Base-by-base conservation (phyloP, 257 asterid genomes). In the Ajuga chamaepitys region DNA sequence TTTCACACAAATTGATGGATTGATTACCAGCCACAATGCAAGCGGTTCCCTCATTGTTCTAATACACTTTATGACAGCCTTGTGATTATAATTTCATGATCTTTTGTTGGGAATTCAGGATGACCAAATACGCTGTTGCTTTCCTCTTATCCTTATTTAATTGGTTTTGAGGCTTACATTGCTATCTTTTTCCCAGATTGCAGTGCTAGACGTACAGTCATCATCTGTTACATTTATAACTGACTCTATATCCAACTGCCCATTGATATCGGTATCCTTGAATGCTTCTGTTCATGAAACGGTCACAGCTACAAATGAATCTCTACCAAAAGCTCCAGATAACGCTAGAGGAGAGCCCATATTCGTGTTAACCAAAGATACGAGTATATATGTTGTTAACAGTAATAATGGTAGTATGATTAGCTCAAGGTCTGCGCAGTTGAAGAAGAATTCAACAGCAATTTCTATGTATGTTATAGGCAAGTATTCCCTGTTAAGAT, bases 401-500 rank as follows among this genome's bases (percentile, higher is more conserved):
- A 77, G 86, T 67, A 75, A 57, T 60, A 80, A 48, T 56, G 91
- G 94, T 58, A 78, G 80, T 70, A 51, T 75, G 63, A 72, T 82
- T 74, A 66, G 77, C 81, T 78, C 94, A 68, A 71, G 64, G 64
- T 87, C 91, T 51, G 40, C 75, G 63, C 82, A 74, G 66, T 78
- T 82, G 73, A 88, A 81, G 85, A 86, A 81, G 69, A 73, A 72
- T 63, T 71, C 94, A 58, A 64, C 83, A 64, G 86, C 95, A 64
- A 70, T 88, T 80, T 83, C 98, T 42, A 44, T 91, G 87, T 58
- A 86, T 80, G 77, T 85, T 58, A 81, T 91, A 86, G 98, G 98
- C 80, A 85, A 83, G 89, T 83, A 72, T 72, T 66, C 48, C 69
- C 64, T 65, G 66, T 28, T 20, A 67, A 28, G 46, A 30, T 55